phyloP scores from a whole-genome alignment of 768 basidiomycete genomes.

The Pleurotus giganteus region DNA sequence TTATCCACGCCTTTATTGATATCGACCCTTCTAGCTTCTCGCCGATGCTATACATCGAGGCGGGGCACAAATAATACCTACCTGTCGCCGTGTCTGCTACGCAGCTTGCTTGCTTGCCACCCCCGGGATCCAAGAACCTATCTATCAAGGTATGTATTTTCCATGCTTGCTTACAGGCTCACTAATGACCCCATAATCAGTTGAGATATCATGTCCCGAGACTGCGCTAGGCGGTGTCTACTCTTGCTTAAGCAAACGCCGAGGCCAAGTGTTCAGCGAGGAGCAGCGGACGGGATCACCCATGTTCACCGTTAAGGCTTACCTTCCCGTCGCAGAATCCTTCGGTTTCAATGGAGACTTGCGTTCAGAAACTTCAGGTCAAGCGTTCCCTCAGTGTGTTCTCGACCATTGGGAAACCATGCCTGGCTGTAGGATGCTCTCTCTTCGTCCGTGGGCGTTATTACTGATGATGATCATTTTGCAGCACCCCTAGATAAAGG shows the following conservation, averaged over 20 bases:
- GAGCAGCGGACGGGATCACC: slow-evolving; percentile 97
- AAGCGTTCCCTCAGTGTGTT: slow-evolving; percentile 97
- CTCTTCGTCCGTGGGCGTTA: slow-evolving; percentile 8
- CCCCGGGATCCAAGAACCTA: slow-evolving; percentile 92
- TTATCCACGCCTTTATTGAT: background rate
- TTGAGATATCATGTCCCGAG: slow-evolving; percentile 98
- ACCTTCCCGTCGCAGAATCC: slow-evolving; percentile 87
- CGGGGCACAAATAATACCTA: slow-evolving; percentile 98
- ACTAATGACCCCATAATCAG: slow-evolving; percentile 37
- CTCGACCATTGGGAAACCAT: slow-evolving; percentile 93
- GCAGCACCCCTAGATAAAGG: slow-evolving; percentile 85
- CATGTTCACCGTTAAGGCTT: slow-evolving; percentile 99
- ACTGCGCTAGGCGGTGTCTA: slow-evolving; percentile 98
- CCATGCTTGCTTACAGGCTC: background rate
- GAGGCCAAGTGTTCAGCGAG: slow-evolving; percentile 97
- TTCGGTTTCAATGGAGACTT: slow-evolving; percentile 99
- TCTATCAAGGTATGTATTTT: slow-evolving; percentile 74
- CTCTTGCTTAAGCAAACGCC: slow-evolving; percentile 89
- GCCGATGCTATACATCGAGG: slow-evolving; percentile 99
- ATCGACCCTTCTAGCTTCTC: slow-evolving; percentile 60
- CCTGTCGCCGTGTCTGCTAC: slow-evolving; percentile 93
- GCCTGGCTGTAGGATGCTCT: slow-evolving; percentile 63
- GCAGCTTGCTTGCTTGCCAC: slow-evolving; percentile 91
- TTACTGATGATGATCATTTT: slow-evolving; percentile 2
- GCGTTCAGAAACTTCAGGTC: slow-evolving; percentile 87